These are phyloP conservation scores for Capsella bursapastoris DNA, from an alignment of 345 rosid species.

Conservation along the genomic window DNA sequence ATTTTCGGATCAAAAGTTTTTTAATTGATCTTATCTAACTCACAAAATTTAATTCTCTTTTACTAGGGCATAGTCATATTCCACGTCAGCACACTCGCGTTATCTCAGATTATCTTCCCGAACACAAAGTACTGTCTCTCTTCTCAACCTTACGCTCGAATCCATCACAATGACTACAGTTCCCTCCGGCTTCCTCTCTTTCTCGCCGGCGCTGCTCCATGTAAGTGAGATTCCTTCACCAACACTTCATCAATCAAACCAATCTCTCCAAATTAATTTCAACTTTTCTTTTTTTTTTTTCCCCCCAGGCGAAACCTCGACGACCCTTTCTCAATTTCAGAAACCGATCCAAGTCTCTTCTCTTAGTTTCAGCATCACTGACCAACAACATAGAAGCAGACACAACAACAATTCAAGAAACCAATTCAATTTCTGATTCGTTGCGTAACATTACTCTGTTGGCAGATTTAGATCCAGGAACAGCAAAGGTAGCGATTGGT, in stretches of 20 bases:
- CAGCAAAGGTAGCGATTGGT: slow-evolving; percentile 72
- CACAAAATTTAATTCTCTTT: no score
- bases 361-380: slow-evolving; percentile 27
- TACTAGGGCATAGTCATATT: neutral
- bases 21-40: no score
- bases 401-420: slow-evolving; percentile 11
- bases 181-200: slow-evolving; percentile 30
- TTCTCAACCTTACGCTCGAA: slow-evolving; percentile 28
- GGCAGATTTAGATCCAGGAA: slow-evolving; percentile 76
- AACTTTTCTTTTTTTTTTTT: neutral
- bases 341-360: slow-evolving; percentile 4
- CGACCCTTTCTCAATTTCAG: neutral
- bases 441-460: slow-evolving; percentile 40
- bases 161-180: slow-evolving; percentile 35
- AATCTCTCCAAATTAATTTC: neutral
- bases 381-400: slow-evolving; percentile 27
- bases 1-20: no score
- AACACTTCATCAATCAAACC: slow-evolving; percentile 12
- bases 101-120: neutral
- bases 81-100: slow-evolving; percentile 12
- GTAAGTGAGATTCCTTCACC: neutral
- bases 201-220: slow-evolving; percentile 25
- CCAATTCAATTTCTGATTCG: slow-evolving; percentile 29
- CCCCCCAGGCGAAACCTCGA: slow-evolving; percentile 34
- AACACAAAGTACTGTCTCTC: neutral